Base-by-base conservation (phyloP, 306 rosid species). In the Lathyrus sativus region DNA sequence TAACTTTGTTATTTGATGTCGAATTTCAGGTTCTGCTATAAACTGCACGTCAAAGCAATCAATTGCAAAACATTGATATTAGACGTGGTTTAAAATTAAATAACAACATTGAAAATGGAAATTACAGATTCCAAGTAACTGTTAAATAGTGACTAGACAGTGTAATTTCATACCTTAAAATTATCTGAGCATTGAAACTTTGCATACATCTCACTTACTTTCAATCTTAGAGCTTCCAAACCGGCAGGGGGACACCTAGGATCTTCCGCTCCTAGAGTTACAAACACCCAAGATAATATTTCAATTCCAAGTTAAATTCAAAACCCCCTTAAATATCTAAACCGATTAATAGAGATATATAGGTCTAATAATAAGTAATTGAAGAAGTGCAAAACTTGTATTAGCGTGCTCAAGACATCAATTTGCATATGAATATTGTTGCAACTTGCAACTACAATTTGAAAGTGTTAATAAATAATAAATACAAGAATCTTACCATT, bases 211-310 rank as follows among this genome's bases (percentile, higher is more conserved):
- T 67, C 45, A 73, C 46, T 29, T 53, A 85, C 82, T 70, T 75
- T 78, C 59, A 79, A 66, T 44, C 35, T 49, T 7, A 84, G 76
- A 70, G 57, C 63, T 19, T 82, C 82, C 80, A 90, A 74, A 63
- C 99, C 97, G 24, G 35, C 83, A 42, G 74, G 43, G 6, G 90
- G 96, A 65, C 97, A 90, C 59, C 92, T 85, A 73, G 88, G 96
- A 80, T 93, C 97, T 76, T 85, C 90, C 2, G 84, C 90, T 55
- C 97, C 99, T 93, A 51, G 71, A 71, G 74, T 82, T 64, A 56
- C 44, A 19, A 70, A 68, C 28, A 58, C 43, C 71, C 76, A 76
- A 51, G 13, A 8, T 41, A 38, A 55, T 35, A 56, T 33, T 70
- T 61, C 70, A 64, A 53, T 65, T 53, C 50, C 42, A 68, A 28